Evolutionary conservation across 2,329 filamentous ascomycete genomes (phyloP).

Genomic region (Ophiostoma piceae): DNA sequence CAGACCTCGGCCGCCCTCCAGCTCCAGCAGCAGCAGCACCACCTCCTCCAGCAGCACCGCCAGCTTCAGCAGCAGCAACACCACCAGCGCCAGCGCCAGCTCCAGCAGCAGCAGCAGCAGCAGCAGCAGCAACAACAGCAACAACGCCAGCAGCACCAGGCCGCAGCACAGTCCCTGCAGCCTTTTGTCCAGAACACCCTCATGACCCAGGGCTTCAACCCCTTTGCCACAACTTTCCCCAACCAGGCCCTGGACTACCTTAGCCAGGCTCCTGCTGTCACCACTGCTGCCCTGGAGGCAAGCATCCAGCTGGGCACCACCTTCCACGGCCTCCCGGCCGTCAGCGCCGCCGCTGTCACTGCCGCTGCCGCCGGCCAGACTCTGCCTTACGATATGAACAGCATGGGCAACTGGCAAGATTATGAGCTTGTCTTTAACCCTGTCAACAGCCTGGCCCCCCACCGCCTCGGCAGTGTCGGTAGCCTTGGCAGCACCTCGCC

Average conservation of each 20-base stretch:
- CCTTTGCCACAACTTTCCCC: conserved; percentile 47
- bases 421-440: conserved; percentile 54
- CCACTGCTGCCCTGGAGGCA: conserved; percentile 55
- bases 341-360: conserved; percentile 42
- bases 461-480: conserved; percentile 31
- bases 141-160: conserved; percentile 28
- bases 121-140: conserved; percentile 25
- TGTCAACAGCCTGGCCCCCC: conserved; percentile 40
- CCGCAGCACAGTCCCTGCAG: conserved; percentile 44
- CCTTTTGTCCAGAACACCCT: conserved; percentile 55
- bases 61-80: conserved; percentile 42
- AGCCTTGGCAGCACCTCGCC: conserved; percentile 61
- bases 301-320: conserved; percentile 57
- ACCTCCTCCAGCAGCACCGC: conserved; percentile 45
- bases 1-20: conserved; percentile 38
- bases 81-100: conserved; percentile 41
- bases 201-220: conserved; percentile 45
- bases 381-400: conserved; percentile 55
- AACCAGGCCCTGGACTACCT: conserved; percentile 56
- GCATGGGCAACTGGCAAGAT: conserved; percentile 71
- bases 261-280: conserved; percentile 49
- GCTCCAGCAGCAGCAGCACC: conserved; percentile 35
- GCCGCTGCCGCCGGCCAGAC: conserved; percentile 47
- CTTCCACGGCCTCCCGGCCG: conserved; percentile 54
- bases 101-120: conserved; percentile 30